These are phyloP conservation scores for Monosporascus ibericus DNA, from an alignment of 2,329 filamentous ascomycete species.

Conservation along the genomic window DNA sequence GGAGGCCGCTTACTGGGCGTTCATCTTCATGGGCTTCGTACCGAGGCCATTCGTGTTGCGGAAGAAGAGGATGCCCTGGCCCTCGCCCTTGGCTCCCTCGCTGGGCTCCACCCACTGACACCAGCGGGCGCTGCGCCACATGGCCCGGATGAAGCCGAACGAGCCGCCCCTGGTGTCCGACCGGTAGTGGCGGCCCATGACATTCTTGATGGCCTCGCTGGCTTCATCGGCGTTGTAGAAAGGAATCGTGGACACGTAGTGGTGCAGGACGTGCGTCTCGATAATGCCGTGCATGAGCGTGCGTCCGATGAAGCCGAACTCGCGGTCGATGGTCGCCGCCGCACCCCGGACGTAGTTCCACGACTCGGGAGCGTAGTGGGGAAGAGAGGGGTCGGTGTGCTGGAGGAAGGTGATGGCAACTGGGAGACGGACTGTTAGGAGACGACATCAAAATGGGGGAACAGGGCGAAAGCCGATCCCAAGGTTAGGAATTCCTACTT, in stretches of 20 bases:
- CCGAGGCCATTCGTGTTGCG: conserved; percentile 89
- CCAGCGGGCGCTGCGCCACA: conserved; percentile 75
- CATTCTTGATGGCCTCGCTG: conserved; percentile 82
- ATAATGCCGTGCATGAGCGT: conserved; percentile 81
- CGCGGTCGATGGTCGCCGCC: conserved; percentile 91
- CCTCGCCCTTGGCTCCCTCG: conserved; percentile 71
- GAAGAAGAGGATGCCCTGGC: conserved; percentile 87
- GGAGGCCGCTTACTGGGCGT: conserved; percentile 5
- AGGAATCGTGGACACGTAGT: conserved; percentile 92
- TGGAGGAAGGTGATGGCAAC: conserved; percentile 97
- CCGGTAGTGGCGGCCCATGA: conserved; percentile 96
- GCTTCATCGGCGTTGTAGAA: conserved; percentile 97
- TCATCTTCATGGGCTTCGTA: conserved; percentile 35
- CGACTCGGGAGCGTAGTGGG: conserved; percentile 78
- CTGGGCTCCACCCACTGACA: conserved; percentile 98
- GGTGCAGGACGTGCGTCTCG: conserved; percentile 96
- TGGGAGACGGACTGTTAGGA: conserved; percentile 33
- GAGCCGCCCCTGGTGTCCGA: conserved; percentile 71
- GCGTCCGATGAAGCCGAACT: conserved; percentile 94
- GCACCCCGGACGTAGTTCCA: conserved; percentile 95
- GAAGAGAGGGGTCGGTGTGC: conserved; percentile 90
- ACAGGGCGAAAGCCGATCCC: too few species aligned
- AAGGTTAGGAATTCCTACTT: conserved; percentile 35
- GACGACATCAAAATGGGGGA: conserved; percentile 11
- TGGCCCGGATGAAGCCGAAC: conserved; percentile 73